phyloP scores from a whole-genome alignment of 2,329 filamentous ascomycete genomes.

The Penicillium occitanis region DNA sequence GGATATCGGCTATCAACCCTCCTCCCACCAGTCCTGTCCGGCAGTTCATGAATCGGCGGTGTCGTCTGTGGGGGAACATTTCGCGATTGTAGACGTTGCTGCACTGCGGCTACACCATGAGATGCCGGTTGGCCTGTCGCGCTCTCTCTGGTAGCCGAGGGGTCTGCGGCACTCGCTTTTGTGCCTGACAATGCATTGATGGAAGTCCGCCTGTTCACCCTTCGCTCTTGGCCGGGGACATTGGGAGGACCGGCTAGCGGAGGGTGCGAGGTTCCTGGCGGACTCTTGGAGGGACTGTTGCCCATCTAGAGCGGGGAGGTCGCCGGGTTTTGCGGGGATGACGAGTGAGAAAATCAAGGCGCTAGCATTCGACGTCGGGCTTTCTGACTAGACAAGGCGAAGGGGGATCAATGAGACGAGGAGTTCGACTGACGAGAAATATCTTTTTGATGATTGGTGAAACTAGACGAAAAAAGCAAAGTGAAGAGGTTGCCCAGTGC shows the following conservation, averaged over 20 bases:
- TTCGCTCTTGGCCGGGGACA: conserved; percentile 36
- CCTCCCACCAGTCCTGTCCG: conserved; percentile 28
- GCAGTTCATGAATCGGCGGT: conserved; percentile 27
- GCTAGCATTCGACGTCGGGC: conserved; percentile 28
- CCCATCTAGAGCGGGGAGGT: conserved; percentile 43
- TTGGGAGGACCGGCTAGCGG: conserved; percentile 29
- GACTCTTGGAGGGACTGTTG: conserved; percentile 50
- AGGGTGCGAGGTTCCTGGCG: conserved; percentile 33
- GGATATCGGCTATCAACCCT: conserved; percentile 26
- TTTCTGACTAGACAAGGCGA: conserved; percentile 15
- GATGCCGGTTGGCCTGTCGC: conserved; percentile 42
- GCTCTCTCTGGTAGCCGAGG: conserved; percentile 45
- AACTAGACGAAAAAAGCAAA: neutral
- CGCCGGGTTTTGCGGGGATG: conserved; percentile 20
- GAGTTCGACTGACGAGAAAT: neutral
- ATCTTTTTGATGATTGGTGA: neutral
- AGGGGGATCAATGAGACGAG: neutral
- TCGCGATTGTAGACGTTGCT: conserved; percentile 45
- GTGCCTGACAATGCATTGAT: conserved; percentile 41
- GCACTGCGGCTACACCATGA: conserved; percentile 37
- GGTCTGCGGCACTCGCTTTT: conserved; percentile 45
- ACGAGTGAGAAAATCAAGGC: conserved; percentile 22
- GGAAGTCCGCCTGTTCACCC: conserved; percentile 42
- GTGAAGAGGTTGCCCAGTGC: conserved; percentile 24
- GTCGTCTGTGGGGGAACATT: conserved; percentile 34